These are phyloP conservation scores for Oryza coarctata DNA, from an alignment of 176 grass and related monocot species.

Conservation along the genomic window DNA sequence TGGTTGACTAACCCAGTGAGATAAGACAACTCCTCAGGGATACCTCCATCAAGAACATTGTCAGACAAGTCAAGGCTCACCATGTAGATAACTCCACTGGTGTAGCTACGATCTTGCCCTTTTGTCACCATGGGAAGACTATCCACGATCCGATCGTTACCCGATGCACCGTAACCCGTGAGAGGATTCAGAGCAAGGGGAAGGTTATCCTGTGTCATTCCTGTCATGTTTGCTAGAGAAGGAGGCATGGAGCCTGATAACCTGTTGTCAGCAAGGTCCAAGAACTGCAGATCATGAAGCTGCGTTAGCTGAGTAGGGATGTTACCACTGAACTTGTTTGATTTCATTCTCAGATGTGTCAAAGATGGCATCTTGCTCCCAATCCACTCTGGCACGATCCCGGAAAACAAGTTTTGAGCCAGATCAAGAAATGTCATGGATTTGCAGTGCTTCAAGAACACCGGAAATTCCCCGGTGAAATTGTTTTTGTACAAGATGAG, in stretches of 20 bases:
- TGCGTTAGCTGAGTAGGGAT: slow-evolving; percentile 27
- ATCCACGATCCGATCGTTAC: neutral
- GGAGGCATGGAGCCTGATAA: slow-evolving; percentile 29
- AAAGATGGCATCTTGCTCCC: slow-evolving; percentile 13
- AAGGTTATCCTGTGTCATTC: neutral
- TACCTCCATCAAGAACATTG: slow-evolving; percentile 28
- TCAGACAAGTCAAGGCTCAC: slow-evolving; percentile 37
- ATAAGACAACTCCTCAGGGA: slow-evolving; percentile 11
- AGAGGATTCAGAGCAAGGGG: neutral
- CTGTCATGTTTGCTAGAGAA: neutral
- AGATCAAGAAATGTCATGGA: slow-evolving; percentile 24
- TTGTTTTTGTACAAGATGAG: slow-evolving; percentile 30
- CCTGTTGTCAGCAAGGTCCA: slow-evolving; percentile 37
- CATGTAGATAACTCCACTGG: neutral
- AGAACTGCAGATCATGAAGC: slow-evolving; percentile 3
- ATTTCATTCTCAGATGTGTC: slow-evolving; percentile 14
- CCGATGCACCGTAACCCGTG: neutral
- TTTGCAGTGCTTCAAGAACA: slow-evolving; percentile 18
- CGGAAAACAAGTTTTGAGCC: slow-evolving; percentile 24
- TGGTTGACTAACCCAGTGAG: slow-evolving; percentile 20
- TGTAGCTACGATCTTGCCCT: slow-evolving; percentile 1
- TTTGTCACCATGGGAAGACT: slow-evolving; percentile 31
- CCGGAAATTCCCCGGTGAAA: slow-evolving; percentile 23
- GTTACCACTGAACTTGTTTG: slow-evolving; percentile 37
- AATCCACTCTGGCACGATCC: slow-evolving; percentile 31